Base-by-base conservation (phyloP, 2,329 filamentous ascomycete genomes). In the Fusarium heterosporum region DNA sequence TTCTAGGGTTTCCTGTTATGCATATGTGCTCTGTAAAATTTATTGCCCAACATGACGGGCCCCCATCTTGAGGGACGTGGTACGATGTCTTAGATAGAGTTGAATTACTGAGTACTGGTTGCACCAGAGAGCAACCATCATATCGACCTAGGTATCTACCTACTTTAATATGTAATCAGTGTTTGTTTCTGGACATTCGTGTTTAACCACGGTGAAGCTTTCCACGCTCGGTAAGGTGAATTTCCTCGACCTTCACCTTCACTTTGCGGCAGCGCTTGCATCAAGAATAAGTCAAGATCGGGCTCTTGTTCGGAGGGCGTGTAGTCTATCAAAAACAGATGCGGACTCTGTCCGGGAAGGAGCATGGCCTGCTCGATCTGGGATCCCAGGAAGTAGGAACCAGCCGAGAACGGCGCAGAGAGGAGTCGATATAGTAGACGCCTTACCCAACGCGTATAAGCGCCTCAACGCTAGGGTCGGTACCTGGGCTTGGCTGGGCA, bases 361-460 rank as follows among this genome's bases (percentile, higher is more conserved):
- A 58, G 32, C 46, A 50, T 51, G 41, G 36, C 42, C 38, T 41
- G 7, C 26, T 51, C 48, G 64, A 64, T 67, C 64, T 65, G 22
- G 42, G 41, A 47, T 47, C 59, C 59, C 64, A 68, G 64, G 65
- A 68, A 68, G 64, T 55, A 67, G 58, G 65, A 68, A 68, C 65
- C 60, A 67, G 58, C 64, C 64, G 64, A 66, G 64, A 66, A 64
- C 64, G 64, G 64, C 60, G 47, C 43, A 59, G 26, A 52, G 55
- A 60, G 64, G 64, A 49, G 65, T 68, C 48, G 41, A 42, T 29
- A 55, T 68, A 68, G 47, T 30, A 66, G 46, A 48, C 38, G 32
- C 43, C 12, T 56, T 60, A 16, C 64, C 22, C 7, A 34, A 57
- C 8, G 26, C 7, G 50, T 65, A 22, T 25, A 68, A 68, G 64